These are phyloP conservation scores for Saccharomycopsis hybrid DNA, from an alignment of 1,139 yeast genomes.

Conservation along the genomic window DNA sequence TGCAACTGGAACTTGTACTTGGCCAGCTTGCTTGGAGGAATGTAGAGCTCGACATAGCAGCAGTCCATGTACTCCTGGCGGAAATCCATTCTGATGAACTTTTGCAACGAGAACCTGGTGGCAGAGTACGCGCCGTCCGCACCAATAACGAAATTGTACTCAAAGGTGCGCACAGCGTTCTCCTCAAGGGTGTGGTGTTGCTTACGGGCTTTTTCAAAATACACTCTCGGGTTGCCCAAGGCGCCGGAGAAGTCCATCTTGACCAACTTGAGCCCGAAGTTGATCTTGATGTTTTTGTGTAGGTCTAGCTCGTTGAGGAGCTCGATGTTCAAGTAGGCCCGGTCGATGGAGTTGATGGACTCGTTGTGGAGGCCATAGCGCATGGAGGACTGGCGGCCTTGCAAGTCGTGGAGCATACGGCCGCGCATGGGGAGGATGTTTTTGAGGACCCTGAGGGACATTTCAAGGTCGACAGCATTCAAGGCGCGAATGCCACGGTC, in stretches of 20 bases:
- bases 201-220: slow-evolving; percentile 23
- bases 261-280: slow-evolving; percentile 54
- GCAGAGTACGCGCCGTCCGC: slow-evolving; percentile 85
- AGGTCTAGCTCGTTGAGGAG: slow-evolving; percentile 57
- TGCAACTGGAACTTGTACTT: slow-evolving; percentile 35
- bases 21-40: slow-evolving; percentile 44
- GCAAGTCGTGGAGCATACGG: slow-evolving; percentile 74
- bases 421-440: slow-evolving; percentile 82
- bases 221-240: slow-evolving; percentile 27
- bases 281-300: slow-evolving; percentile 37
- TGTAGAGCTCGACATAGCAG: slow-evolving; percentile 73
- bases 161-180: slow-evolving; percentile 22
- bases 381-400: slow-evolving; percentile 64
- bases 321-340: slow-evolving; percentile 59
- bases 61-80: slow-evolving; percentile 77
- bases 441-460: slow-evolving; percentile 50
- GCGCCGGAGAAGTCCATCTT: slow-evolving; percentile 29
- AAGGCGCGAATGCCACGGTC: slow-evolving; percentile 75
- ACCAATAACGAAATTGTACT: slow-evolving; percentile 62
- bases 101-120: slow-evolving; percentile 65
- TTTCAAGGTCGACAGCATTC: slow-evolving; percentile 48
- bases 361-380: slow-evolving; percentile 69
- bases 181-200: slow-evolving; percentile 11
- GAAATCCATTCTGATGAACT: slow-evolving; percentile 60
- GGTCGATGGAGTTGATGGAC: slow-evolving; percentile 77